A percentile compares a stretch with the other conserved stretches of the same genome.
Evolutionary conservation across 2,329 filamentous ascomycete species (phyloP).

Genomic region (Hypoxylon sp.): DNA sequence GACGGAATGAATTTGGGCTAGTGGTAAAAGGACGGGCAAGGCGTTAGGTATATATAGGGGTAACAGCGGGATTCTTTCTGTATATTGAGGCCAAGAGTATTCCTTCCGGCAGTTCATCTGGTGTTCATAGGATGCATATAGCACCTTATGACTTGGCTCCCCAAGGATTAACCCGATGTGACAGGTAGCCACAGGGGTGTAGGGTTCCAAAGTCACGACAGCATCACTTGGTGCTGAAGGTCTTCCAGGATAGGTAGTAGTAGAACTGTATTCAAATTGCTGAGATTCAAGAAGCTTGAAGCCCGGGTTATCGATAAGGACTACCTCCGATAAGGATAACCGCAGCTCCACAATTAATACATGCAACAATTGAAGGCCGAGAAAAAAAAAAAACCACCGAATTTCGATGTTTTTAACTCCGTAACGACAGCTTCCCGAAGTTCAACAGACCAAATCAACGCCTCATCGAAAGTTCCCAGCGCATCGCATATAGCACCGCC

Average conservation of each 20-base stretch:
- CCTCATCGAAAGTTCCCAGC: neutral
- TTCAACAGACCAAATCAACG: neutral
- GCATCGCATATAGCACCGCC: neutral
- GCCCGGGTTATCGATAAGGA: neutral
- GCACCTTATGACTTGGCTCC: neutral
- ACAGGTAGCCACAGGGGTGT: too few species aligned
- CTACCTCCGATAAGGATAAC: neutral
- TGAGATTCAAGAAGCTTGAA: neutral
- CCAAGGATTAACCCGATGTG: too few species aligned
- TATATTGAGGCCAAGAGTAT: neutral
- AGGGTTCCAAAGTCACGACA: too few species aligned
- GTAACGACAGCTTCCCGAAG: neutral
- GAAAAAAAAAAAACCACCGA: slow-evolving; percentile 33
- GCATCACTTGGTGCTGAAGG: neutral
- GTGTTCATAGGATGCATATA: neutral
- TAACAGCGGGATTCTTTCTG: neutral
- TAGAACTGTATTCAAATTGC: too few species aligned
- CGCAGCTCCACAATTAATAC: slow-evolving; percentile 15
- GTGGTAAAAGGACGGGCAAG: slow-evolving; percentile 7
- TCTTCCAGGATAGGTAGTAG: neutral
- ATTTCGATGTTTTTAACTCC: neutral
- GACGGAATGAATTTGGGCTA: slow-evolving; percentile 18
- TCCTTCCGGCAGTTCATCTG: slow-evolving; percentile 1
- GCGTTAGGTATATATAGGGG: slow-evolving; percentile 13
- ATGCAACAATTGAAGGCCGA: slow-evolving; percentile 34